phyloP scores from a whole-genome alignment of 352 stramenopile species.

The Phytophthora litchii region DNA sequence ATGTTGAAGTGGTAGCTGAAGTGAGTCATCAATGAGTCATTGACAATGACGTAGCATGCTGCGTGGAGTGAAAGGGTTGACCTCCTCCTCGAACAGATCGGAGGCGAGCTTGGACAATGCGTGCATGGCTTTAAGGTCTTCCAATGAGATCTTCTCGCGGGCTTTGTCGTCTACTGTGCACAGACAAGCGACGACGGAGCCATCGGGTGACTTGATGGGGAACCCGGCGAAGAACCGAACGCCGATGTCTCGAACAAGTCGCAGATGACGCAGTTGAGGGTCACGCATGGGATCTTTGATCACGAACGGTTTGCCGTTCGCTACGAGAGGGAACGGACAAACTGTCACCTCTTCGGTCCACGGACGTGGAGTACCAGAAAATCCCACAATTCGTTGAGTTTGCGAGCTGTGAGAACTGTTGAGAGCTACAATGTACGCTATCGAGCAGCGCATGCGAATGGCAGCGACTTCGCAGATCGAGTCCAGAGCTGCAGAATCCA shows the following conservation, averaged over 20 bases:
- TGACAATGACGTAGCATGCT: conserved; percentile 8
- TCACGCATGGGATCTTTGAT: conserved; percentile 49
- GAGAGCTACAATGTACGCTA: conserved; percentile 53
- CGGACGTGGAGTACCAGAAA: conserved; percentile 24
- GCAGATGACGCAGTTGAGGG: conserved; percentile 38
- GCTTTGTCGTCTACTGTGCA: conserved; percentile 41
- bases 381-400: conserved; percentile 44
- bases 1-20: conserved; percentile 12
- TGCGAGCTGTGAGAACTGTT: conserved; percentile 24
- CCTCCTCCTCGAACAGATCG: conserved; percentile 51
- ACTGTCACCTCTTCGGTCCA: conserved; percentile 23
- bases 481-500: conserved; percentile 50
- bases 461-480: conserved; percentile 65
- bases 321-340: conserved; percentile 34
- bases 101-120: conserved; percentile 61
- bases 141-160: conserved; percentile 41
- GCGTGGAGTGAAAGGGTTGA: conserved; percentile 44
- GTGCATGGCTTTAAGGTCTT: conserved; percentile 52
- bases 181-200: conserved; percentile 40
- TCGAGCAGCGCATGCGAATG: conserved; percentile 45
- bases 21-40: conserved; percentile 12
- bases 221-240: conserved; percentile 66
- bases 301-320: conserved; percentile 44
- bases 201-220: conserved; percentile 42
- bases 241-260: conserved; percentile 42